A percentile compares a stretch with the other conserved stretches of the same genome.
Evolutionary conservation across 2,329 filamentous ascomycete genomes (phyloP).

Genomic region (Paraphaeosphaeria sporulosa): DNA sequence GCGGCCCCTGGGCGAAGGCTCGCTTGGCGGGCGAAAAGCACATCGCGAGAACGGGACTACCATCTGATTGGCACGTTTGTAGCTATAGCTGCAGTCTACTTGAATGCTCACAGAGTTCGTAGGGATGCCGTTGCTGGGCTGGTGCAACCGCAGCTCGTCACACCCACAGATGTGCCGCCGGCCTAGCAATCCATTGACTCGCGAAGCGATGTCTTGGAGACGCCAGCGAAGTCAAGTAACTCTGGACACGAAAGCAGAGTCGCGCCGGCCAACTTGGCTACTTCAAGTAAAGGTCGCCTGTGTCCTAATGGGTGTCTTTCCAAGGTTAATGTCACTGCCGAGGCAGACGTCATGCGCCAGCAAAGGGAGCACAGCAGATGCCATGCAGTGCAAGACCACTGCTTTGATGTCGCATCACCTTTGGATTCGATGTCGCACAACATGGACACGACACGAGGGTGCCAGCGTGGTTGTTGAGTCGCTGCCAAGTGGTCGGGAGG

Average conservation of each 20-base stretch:
- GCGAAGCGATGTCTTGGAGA: neutral
- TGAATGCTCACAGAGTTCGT: neutral
- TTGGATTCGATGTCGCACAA: neutral
- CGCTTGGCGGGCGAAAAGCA: constrained; percentile 15
- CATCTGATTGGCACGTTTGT: constrained; percentile 8
- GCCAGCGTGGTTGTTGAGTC: neutral
- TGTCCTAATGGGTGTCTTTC: neutral
- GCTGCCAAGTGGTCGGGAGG: neutral
- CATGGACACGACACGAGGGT: neutral
- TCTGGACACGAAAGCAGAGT: neutral
- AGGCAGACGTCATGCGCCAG: neutral
- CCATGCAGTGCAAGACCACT: neutral
- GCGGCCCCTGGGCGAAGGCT: constrained; percentile 4
- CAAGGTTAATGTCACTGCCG: too few relatives aligned
- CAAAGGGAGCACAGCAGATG: neutral
- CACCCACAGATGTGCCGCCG: neutral
- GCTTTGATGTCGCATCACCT: neutral
- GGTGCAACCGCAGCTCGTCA: constrained; percentile 1
- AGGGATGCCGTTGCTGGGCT: neutral
- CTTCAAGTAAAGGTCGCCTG: neutral
- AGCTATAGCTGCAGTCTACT: neutral
- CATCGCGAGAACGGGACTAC: constrained; percentile 12
- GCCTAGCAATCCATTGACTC: neutral
- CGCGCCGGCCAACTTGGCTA: neutral
- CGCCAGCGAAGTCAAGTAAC: neutral